Base-by-base conservation (phyloP, 2,329 filamentous ascomycete species). In the Microdochium paspali region DNA sequence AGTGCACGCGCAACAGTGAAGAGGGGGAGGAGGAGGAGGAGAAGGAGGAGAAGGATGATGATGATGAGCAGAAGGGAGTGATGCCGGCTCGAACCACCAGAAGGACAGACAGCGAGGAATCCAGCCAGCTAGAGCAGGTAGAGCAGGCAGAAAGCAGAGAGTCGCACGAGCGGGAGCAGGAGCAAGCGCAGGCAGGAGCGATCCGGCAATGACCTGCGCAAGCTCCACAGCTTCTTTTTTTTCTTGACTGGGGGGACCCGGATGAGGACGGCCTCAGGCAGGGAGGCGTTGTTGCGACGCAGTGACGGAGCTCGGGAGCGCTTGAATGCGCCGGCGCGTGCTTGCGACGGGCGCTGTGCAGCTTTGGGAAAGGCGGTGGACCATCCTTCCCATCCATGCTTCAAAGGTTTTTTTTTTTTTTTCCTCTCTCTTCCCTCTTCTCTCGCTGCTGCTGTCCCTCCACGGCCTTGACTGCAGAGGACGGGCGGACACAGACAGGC, bases 321-420 rank as follows among this genome's bases (percentile, higher is more conserved):
- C 35, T 7, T 9, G 35, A 20, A 40, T 40, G 35, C 35, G 35
- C 35, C 35, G 35, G 10, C 35, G 3, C 35, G 35, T 12, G 35
- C 35, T 40, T 40, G 35, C 35, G 35, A 40, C 35, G 35, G 35
- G 35, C 35, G 35, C 35, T 40, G 35, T 21, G 35, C 35, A 40
- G 35, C 6, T 21, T 40, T 21, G 23, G 35, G 35, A 40, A 40
- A 40, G 18, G 35, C 35, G 35, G 35, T 40, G 35, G 31, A n/a
- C 31, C 31, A n/a, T 21, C 18, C 35, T 40, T 20, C 18, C 4
- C 26, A 28, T 21, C 4, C n/a, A n/a, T n/a, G n/a, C n/a, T n/a
- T n/a, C n/a, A n/a, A n/a, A n/a, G n/a, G n/a, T 40, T 20, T 18
- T 40, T 21, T 40, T 40, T 21, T 40, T 40, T 21, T 40, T 40